phyloP scores from a whole-genome alignment of 108 stramenopile species.

The Phaeodactylum tricornutum region DNA sequence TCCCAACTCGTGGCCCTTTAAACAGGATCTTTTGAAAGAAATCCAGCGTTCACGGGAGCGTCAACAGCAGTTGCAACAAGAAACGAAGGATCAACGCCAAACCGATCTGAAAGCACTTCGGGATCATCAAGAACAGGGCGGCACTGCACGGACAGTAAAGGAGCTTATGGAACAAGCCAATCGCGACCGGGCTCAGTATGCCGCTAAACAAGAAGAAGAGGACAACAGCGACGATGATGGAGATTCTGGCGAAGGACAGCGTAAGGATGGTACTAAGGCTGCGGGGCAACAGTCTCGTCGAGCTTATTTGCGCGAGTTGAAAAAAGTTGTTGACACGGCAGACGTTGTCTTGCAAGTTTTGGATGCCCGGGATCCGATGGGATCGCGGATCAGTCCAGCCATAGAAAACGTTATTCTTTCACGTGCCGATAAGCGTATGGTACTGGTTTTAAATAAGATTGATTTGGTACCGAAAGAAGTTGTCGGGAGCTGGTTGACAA shows the following conservation, averaged over 20 bases:
- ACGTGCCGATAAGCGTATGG: constrained; percentile 88
- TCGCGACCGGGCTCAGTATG: constrained; percentile 28
- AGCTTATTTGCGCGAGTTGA: constrained; percentile 87
- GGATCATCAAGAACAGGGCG: constrained; percentile 41
- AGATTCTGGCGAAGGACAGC: neutral
- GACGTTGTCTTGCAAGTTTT: constrained; percentile 97
- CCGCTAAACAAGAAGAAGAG: constrained; percentile 9
- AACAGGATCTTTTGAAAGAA: constrained; percentile 89
- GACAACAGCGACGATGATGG: neutral
- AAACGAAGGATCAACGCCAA: constrained; percentile 60
- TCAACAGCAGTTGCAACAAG: constrained; percentile 53
- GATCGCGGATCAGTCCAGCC: constrained; percentile 79
- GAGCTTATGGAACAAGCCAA: constrained; percentile 42
- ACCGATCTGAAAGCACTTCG: constrained; percentile 21
- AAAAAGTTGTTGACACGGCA: constrained; percentile 91
- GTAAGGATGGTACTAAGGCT: constrained; percentile 30
- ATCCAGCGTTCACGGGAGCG: constrained; percentile 71
- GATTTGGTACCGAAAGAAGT: constrained; percentile 95
- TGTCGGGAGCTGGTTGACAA: constrained; percentile 85
- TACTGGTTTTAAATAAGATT: constrained; percentile 98
- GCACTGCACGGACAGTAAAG: constrained; percentile 33
- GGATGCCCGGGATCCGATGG: constrained; percentile 97
- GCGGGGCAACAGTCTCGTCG: constrained; percentile 62
- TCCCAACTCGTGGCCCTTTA: constrained; percentile 98
- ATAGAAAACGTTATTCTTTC: constrained; percentile 83